Conservation (phyloP, 306 rosid genomes). For the Fagus sylvatica region DNA sequence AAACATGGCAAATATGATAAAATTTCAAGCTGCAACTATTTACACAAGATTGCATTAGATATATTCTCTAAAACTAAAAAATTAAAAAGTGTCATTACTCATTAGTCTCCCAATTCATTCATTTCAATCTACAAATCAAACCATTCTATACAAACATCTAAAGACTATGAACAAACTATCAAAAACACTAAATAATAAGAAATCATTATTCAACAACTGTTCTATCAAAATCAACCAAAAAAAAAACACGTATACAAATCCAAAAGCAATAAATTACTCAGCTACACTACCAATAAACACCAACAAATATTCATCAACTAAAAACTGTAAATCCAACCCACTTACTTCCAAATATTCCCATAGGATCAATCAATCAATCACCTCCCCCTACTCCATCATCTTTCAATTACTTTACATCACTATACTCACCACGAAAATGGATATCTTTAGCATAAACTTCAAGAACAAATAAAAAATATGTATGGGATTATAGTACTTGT, state of each 20-base stretch:
- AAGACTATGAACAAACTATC: constrained; percentile 21
- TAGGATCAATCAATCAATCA: constrained; percentile 12
- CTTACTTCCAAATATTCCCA: constrained; percentile 8
- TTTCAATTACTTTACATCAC: too few species aligned
- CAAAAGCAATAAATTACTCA: constrained; percentile 14
- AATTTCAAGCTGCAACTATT: too few species aligned
- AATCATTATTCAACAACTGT: constrained; percentile 35
- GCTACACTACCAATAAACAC: constrained; percentile 35
- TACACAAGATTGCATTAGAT: too few species aligned
- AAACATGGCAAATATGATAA: background rate
- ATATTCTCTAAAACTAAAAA: background rate
- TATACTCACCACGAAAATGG: too few species aligned
- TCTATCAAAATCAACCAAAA: constrained; percentile 17
- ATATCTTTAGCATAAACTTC: too few species aligned
- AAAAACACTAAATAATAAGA: constrained; percentile 10
- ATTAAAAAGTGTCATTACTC: background rate
- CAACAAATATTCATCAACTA: constrained; percentile 20
- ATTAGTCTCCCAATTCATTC: constrained; percentile 11
- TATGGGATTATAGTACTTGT: too few species aligned
- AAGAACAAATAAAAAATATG: too few species aligned
- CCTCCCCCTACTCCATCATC: too few species aligned
- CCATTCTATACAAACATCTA: background rate
- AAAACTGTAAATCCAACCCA: constrained; percentile 14
- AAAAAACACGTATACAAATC: background rate
- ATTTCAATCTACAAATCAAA: constrained; percentile 30